Evolutionary conservation across 768 basidiomycete species (phyloP), one percentile per base, ranked within the genome.

Genomic region (Mycena venus): DNA sequence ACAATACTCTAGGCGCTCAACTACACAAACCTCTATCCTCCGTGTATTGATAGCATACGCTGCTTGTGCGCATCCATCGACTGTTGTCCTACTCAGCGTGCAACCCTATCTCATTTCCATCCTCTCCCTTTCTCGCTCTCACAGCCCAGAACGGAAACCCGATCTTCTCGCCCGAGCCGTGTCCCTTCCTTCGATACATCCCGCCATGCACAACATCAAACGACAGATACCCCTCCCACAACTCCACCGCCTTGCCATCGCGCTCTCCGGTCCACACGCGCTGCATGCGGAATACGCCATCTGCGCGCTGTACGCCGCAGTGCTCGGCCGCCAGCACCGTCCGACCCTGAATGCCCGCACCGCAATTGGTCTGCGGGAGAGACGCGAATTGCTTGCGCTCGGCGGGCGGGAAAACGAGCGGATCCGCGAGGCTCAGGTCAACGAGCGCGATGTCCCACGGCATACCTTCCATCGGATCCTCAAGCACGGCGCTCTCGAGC

Each of bases 151-250:
- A 85, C 0, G 82, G 78, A 64, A 82, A 80, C 51, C 78, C 79
- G 59, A 78, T 70, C 44, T 58, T 79, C 15, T 81, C 77, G 19
- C 84, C 84, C 3, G 65, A 78, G 3, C 85, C 83, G 29, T 85
- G 82, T 5, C 84, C 84, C 42, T 79, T 83, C 63, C 84, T 81
- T 14, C 76, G 74, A 65, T 85, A 84, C 78, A 86, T 69, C 36
- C 60, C 69, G 56, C 83, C 82, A 51, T 84, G 84, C 58, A 61
- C 76, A 12, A 86, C 79, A 15, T 80, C 74, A 60, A 87, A 85
- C 29, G 84, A 81, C 72, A 87, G 77, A 62, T 77, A 84, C 2
- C 85, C 86, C 72, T 84, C 85, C 19, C 84, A 87, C 15, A 86
- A 73, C 19, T 87, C 85, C 42, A 73, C 72, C 3, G 60, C 29